These are phyloP conservation scores for Sordariomycetes sp. DNA, from an alignment of 2,329 filamentous ascomycete genomes.

Conservation along the genomic window DNA sequence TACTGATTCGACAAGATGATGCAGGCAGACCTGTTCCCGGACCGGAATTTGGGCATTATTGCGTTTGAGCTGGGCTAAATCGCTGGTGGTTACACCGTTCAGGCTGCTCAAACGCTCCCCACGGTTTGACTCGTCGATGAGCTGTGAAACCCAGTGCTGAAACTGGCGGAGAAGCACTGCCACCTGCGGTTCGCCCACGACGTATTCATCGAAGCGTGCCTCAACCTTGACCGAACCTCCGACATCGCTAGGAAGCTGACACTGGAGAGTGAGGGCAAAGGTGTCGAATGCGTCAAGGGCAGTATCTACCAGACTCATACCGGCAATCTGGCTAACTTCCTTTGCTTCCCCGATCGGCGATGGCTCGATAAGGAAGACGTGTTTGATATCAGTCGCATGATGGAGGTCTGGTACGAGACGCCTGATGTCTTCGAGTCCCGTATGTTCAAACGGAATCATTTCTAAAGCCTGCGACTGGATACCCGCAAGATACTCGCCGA, in stretches of 20 bases:
- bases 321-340: conserved; percentile 1
- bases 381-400: conserved; percentile 3
- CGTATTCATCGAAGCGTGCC: conserved; percentile 3
- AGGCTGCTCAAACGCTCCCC: conserved; percentile 1
- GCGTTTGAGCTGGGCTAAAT: conserved; percentile 4
- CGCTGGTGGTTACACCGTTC: conserved; percentile 1
- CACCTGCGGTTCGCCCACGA: conserved; percentile 4
- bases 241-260: conserved; percentile 3
- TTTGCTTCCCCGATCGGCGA: no score
- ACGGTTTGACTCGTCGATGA: conserved; percentile 2
- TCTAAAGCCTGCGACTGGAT: conserved; percentile 13
- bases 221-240: conserved; percentile 2
- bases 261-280: conserved; percentile 4
- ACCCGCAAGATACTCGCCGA: not conserved
- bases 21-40: conserved; percentile 2
- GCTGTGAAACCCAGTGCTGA: conserved; percentile 3
- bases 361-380: no score
- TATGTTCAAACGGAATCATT: conserved; percentile 13
- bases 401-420: conserved; percentile 2
- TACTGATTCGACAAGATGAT: conserved; percentile 1
- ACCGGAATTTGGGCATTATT: conserved; percentile 2
- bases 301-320: conserved; percentile 3
- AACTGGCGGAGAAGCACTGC: conserved; percentile 5
- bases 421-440: conserved; percentile 11
- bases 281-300: conserved; percentile 5